Evolutionary conservation across 306 rosid genomes (phyloP).

Genomic region (Citrullus colocynthis): DNA sequence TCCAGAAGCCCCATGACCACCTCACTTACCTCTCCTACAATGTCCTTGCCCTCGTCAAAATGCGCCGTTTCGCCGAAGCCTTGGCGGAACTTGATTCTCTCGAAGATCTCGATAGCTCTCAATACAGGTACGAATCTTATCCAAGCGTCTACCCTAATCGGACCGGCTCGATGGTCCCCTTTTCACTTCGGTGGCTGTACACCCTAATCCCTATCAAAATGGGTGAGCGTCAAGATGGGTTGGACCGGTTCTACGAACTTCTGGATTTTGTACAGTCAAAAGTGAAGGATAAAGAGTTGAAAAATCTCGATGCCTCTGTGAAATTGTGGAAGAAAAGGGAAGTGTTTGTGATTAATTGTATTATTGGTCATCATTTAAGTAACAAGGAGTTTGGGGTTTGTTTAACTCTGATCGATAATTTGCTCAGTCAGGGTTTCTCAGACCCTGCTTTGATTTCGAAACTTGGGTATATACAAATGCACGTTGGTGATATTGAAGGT

Average conservation of each 20-base stretch:
- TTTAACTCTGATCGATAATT: slow-evolving; percentile 37
- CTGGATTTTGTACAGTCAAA: slow-evolving; percentile 52
- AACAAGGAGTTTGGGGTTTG: slow-evolving; percentile 54
- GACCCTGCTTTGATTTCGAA: slow-evolving; percentile 63
- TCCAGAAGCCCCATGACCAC: slow-evolving; percentile 78
- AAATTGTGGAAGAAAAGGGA: slow-evolving; percentile 52
- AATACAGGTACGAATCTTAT: slow-evolving; percentile 56
- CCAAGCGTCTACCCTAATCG: slow-evolving; percentile 48
- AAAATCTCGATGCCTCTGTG: slow-evolving; percentile 15
- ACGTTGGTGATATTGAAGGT: slow-evolving; percentile 72
- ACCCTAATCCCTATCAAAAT: slow-evolving; percentile 60
- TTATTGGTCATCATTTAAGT: slow-evolving; percentile 62
- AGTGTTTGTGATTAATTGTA: slow-evolving; percentile 53
- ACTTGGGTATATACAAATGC: slow-evolving; percentile 76
- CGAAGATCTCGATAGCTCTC: slow-evolving; percentile 52
- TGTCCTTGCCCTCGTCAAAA: slow-evolving; percentile 68
- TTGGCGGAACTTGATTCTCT: slow-evolving; percentile 64
- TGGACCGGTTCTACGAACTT: slow-evolving; percentile 54
- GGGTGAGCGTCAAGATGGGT: slow-evolving; percentile 63
- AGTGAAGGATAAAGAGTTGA: slow-evolving; percentile 16
- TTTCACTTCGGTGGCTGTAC: slow-evolving; percentile 74
- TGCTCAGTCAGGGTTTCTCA: slow-evolving; percentile 24
- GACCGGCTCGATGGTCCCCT: slow-evolving; percentile 82
- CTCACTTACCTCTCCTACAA: slow-evolving; percentile 66
- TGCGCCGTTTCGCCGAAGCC: slow-evolving; percentile 81